A percentile compares a stretch with the other conserved stretches of the same genome.
These are phyloP conservation scores for Pythium coloratum DNA, from an alignment of 352 stramenopile genomes.

Conservation along the genomic window DNA sequence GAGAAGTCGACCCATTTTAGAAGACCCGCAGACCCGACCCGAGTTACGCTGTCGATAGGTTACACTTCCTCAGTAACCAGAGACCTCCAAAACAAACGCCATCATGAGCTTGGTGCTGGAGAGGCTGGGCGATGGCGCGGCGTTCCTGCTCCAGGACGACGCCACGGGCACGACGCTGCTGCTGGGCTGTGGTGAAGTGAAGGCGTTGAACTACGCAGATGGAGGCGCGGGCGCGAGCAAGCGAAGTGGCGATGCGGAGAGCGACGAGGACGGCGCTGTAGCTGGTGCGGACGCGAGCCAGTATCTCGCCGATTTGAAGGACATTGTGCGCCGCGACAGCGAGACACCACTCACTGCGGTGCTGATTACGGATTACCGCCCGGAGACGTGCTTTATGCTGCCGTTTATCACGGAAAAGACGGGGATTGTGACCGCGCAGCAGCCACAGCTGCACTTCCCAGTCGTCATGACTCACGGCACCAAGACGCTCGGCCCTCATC, in stretches of 20 bases:
- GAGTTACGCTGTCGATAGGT: neutral
- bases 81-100: neutral
- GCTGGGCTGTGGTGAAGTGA: slow-evolving; percentile 61
- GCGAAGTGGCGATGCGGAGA: slow-evolving; percentile 25
- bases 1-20: neutral
- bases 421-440: slow-evolving; percentile 27
- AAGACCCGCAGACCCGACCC: neutral
- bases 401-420: slow-evolving; percentile 73
- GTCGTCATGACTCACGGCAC: slow-evolving; percentile 82
- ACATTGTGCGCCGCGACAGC: slow-evolving; percentile 46
- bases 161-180: slow-evolving; percentile 46
- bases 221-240: slow-evolving; percentile 9
- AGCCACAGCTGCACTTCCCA: slow-evolving; percentile 31
- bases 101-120: slow-evolving; percentile 66
- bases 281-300: slow-evolving; percentile 35
- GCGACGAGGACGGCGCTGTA: slow-evolving; percentile 44
- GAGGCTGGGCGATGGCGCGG: slow-evolving; percentile 62
- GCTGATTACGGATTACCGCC: slow-evolving; percentile 69
- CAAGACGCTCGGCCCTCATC: slow-evolving; percentile 64
- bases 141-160: slow-evolving; percentile 71
- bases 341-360: slow-evolving; percentile 46
- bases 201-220: slow-evolving; percentile 17
- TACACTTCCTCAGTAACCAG: neutral
- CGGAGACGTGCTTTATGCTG: slow-evolving; percentile 68
- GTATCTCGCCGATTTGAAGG: slow-evolving; percentile 62